These are phyloP conservation scores for Coccinonectria pachysandricola DNA, from an alignment of 2,329 filamentous ascomycete genomes.

Conservation along the genomic window DNA sequence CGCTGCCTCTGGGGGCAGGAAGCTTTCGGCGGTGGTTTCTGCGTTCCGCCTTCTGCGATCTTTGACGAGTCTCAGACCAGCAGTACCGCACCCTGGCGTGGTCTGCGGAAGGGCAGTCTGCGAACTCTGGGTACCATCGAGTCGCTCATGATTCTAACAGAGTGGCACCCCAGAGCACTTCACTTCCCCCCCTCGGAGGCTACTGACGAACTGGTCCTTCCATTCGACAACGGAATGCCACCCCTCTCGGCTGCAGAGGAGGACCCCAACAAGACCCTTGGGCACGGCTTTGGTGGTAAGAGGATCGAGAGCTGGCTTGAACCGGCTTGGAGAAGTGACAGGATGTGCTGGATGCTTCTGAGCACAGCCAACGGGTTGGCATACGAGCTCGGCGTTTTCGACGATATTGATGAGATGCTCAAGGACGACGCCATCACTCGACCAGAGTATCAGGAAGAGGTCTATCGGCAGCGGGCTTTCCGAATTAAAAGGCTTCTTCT, in stretches of 20 bases:
- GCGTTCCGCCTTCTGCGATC: conserved; percentile 52
- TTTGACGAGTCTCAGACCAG: conserved; percentile 51
- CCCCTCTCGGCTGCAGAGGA: conserved; percentile 29
- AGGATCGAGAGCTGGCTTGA: conserved; percentile 94
- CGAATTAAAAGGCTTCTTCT: conserved; percentile 79
- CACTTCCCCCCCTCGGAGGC: conserved; percentile 83
- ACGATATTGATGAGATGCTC: conserved; percentile 67
- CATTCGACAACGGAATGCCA: conserved; percentile 41
- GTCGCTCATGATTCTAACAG: conserved; percentile 84
- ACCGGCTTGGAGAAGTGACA: conserved; percentile 86
- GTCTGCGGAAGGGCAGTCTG: conserved; percentile 65
- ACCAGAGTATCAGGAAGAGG: conserved; percentile 62
- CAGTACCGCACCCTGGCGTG: conserved; percentile 60
- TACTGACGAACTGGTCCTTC: conserved; percentile 57
- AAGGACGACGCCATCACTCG: conserved; percentile 48
- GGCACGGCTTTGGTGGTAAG: conserved; percentile 62
- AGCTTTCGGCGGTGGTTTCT: conserved; percentile 83
- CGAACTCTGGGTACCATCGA: conserved; percentile 90
- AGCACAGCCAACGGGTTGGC: conserved; percentile 83
- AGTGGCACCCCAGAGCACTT: conserved; percentile 91
- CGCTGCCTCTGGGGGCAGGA: conserved; percentile 93
- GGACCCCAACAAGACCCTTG: conserved; percentile 21
- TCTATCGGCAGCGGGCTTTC: conserved; percentile 64
- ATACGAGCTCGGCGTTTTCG: conserved; percentile 92
- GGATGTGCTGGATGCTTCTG: conserved; percentile 96